Conservation (phyloP, 1,139 yeast genomes). For the Yamadazyma diddensiae region DNA sequence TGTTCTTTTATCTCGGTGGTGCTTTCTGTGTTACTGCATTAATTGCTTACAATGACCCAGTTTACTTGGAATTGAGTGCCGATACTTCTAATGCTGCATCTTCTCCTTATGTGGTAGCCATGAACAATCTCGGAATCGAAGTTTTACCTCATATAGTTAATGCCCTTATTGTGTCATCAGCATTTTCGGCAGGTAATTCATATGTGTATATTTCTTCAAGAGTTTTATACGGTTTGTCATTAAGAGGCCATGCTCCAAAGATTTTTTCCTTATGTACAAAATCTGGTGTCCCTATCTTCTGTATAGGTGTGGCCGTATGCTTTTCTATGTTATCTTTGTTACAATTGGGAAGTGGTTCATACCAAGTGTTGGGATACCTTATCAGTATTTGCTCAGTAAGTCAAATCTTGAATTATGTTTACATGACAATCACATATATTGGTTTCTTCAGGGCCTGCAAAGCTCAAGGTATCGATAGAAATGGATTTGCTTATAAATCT, state of each 20-base stretch:
- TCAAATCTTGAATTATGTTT: conserved; percentile 66
- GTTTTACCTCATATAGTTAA: conserved; percentile 39
- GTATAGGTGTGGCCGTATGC: conserved; percentile 60
- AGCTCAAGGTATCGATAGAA: conserved; percentile 62
- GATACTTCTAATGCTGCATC: conserved; percentile 28
- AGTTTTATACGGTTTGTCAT: conserved; percentile 35
- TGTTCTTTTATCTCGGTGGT: conserved; percentile 59
- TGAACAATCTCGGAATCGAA: conserved; percentile 33
- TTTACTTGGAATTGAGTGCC: conserved; percentile 21
- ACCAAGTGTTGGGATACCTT: conserved; percentile 70
- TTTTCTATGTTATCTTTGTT: conserved; percentile 59
- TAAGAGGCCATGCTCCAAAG: conserved; percentile 37
- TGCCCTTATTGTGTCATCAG: conserved; percentile 24
- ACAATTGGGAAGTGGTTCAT: conserved; percentile 48
- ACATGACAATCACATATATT: conserved; percentile 60
- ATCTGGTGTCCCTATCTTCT: conserved; percentile 23
- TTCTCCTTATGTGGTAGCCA: conserved; percentile 43
- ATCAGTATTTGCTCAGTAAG: conserved; percentile 75
- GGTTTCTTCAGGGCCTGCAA: conserved; percentile 58
- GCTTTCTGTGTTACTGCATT: conserved; percentile 37
- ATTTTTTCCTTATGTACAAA: conserved; percentile 32
- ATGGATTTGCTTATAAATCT: conserved; percentile 65
- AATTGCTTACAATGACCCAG: conserved; percentile 38
- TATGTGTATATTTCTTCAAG: conserved; percentile 40
- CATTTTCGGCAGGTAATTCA: conserved; percentile 42